Base-by-base conservation (phyloP, 257 asterid genomes). In the Euphrasia confusa region DNA sequence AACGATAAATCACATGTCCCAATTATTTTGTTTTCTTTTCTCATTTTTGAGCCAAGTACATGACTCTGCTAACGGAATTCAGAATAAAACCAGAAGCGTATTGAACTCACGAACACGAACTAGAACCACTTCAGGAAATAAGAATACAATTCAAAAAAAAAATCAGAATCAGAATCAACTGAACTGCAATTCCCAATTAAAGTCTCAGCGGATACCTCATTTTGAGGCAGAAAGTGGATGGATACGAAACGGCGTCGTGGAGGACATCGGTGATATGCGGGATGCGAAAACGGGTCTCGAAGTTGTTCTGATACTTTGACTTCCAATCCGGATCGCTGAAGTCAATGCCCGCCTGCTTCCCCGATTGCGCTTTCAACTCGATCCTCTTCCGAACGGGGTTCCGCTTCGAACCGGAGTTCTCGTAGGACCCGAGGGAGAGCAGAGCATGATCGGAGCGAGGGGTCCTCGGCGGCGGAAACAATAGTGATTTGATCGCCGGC, bases 281-380 rank as follows among this genome's bases (percentile, higher is more conserved):
- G 71, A 89, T 87, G 47, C 72, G 81, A 63, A 89, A 89, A 42
- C 95, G 90, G 50, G 79, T 76, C 72, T 83, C 95, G 67, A 89
- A 87, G 49, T 89, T 95, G 45, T 54, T 60, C 84, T 84, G 86
- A 68, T 77, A 89, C 80, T 81, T 87, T 0, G 77, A 64, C 86
- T 89, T 89, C 95, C 95, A 89, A 68, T 86, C 85, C 39, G 89
- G 92, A 84, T 87, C 92, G 68, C 78, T 74, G 75, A 79, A 86
- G 68, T 87, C 95, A 72, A 83, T 64, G 65, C 65, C 32, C 62
- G 12, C 35, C 30, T 59, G 72, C 77, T 53, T 71, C 45, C 54
- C 77, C 12, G 82, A 72, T 45, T 48, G 65, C 17, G 78, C 75
- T 63, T 70, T 74, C 71, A 75, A 74, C 70, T 57, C 67, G 68